Percentiles rank a stretch among this genome's conserved stretches.
phyloP scores from a whole-genome alignment of 2,329 filamentous ascomycete genomes.

The Diaporthe sp. region DNA sequence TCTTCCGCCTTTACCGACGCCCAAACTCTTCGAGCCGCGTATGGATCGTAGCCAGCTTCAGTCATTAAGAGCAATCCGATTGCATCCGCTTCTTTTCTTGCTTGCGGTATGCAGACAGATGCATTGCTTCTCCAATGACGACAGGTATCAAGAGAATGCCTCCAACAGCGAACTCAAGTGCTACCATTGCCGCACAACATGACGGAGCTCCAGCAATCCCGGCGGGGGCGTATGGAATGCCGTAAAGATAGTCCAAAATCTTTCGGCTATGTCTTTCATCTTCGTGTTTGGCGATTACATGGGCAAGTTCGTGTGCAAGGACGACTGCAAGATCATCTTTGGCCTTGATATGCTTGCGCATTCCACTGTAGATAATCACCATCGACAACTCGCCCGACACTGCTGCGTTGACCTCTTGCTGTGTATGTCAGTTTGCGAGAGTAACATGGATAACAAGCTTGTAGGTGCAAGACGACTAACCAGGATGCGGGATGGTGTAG shows the following conservation, averaged over 20 bases:
- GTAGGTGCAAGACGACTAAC: neutral
- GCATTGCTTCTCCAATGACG: neutral
- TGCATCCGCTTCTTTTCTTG: neutral
- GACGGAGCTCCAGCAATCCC: neutral
- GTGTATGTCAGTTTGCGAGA: neutral
- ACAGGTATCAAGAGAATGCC: neutral
- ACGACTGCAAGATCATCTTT: neutral
- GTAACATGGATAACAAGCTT: neutral
- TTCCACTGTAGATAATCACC: neutral
- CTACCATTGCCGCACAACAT: neutral
- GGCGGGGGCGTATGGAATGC: neutral
- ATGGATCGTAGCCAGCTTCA: neutral
- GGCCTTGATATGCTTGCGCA: neutral
- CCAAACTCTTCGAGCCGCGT: neutral
- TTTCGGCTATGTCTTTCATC: neutral
- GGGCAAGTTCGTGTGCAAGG: neutral
- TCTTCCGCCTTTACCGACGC: neutral
- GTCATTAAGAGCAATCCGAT: neutral
- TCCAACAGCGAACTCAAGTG: neutral
- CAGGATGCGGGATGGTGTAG: neutral
- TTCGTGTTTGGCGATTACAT: neutral
- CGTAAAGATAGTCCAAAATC: neutral
- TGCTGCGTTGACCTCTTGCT: neutral
- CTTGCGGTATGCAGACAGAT: neutral
- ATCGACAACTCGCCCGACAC: neutral